phyloP scores from a whole-genome alignment of 192 early-diverging fungal genomes.

The Coemansia sp. region DNA sequence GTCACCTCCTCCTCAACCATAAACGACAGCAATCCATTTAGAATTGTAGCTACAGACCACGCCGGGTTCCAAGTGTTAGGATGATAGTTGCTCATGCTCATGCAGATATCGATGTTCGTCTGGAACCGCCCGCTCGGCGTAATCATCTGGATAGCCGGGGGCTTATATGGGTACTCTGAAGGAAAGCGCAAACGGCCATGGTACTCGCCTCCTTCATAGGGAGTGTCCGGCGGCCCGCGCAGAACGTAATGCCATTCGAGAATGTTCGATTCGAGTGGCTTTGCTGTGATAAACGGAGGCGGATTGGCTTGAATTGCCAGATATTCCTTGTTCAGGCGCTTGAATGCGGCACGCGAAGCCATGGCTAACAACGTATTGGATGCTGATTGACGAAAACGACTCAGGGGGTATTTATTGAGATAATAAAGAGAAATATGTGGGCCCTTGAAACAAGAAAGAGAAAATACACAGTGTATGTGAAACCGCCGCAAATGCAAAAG shows the following conservation, averaged over 20 bases:
- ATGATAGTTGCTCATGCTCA: slow-evolving; percentile 97
- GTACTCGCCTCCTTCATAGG: slow-evolving; percentile 91
- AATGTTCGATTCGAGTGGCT: slow-evolving; percentile 92
- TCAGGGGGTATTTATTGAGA: slow-evolving; percentile 1
- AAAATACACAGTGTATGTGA: neutral
- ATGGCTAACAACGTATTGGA: slow-evolving; percentile 33
- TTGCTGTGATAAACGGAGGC: slow-evolving; percentile 84
- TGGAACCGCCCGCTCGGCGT: slow-evolving; percentile 89
- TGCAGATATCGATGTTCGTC: slow-evolving; percentile 85
- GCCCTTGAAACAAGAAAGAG: slow-evolving; percentile 7
- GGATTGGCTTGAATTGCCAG: slow-evolving; percentile 74
- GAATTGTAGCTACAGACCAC: slow-evolving; percentile 95
- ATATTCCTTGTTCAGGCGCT: slow-evolving; percentile 79
- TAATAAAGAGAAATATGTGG: neutral
- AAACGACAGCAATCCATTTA: slow-evolving; percentile 93
- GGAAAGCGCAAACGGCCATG: slow-evolving; percentile 89
- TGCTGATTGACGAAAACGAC: slow-evolving; percentile 2
- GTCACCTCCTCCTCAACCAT: slow-evolving; percentile 96
- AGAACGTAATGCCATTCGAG: slow-evolving; percentile 99
- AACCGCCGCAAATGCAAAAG: neutral
- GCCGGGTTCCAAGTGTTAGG: slow-evolving; percentile 93
- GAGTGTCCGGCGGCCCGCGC: slow-evolving; percentile 91
- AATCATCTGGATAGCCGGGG: slow-evolving; percentile 79
- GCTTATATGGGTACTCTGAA: slow-evolving; percentile 93
- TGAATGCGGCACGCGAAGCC: slow-evolving; percentile 80